Evolutionary conservation across 73 alveolate species (phyloP).

Genomic region (Tetrahymena elliotti): DNA sequence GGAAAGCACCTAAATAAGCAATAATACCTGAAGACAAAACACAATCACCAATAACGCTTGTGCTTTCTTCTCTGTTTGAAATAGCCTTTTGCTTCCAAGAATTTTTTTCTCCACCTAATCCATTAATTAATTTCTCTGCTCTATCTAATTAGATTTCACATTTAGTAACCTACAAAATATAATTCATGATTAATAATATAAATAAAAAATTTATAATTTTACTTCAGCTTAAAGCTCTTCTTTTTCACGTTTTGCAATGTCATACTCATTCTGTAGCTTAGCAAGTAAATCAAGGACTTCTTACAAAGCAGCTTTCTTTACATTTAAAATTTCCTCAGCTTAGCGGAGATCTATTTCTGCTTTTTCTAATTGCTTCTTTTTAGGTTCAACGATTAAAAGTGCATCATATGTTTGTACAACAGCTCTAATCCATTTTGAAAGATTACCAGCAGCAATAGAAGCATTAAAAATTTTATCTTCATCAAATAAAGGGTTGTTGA

Average conservation of each 20-base stretch:
- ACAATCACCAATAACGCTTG: slow-evolving; percentile 95
- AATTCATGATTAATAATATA: slow-evolving; percentile 23
- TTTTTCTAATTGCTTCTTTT: slow-evolving; percentile 87
- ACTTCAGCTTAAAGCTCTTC: slow-evolving; percentile 88
- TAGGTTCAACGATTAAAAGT: slow-evolving; percentile 95
- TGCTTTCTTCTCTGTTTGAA: slow-evolving; percentile 59
- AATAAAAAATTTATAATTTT: slow-evolving; percentile 60
- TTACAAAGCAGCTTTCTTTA: slow-evolving; percentile 77
- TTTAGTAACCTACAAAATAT: slow-evolving; percentile 73
- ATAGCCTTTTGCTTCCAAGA: slow-evolving; percentile 84
- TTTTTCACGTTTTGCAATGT: slow-evolving; percentile 89
- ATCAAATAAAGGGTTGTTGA: slow-evolving; percentile 51
- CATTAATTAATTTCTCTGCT: slow-evolving; percentile 95
- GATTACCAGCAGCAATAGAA: slow-evolving; percentile 74
- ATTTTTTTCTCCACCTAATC: slow-evolving; percentile 97
- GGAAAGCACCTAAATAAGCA: slow-evolving; percentile 99
- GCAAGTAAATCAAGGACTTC: slow-evolving; percentile 73
- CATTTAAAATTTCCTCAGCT: slow-evolving; percentile 83
- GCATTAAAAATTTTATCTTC: slow-evolving; percentile 60
- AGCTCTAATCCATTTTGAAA: slow-evolving; percentile 88
- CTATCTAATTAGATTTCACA: slow-evolving; percentile 91
- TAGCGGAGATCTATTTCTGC: slow-evolving; percentile 91
- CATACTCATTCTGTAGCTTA: slow-evolving; percentile 84
- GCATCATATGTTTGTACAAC: slow-evolving; percentile 49
- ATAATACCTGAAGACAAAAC: slow-evolving; percentile 95